Base-by-base conservation (phyloP, 2,329 filamentous ascomycete species). In the Neodidymelliopsis sp. region DNA sequence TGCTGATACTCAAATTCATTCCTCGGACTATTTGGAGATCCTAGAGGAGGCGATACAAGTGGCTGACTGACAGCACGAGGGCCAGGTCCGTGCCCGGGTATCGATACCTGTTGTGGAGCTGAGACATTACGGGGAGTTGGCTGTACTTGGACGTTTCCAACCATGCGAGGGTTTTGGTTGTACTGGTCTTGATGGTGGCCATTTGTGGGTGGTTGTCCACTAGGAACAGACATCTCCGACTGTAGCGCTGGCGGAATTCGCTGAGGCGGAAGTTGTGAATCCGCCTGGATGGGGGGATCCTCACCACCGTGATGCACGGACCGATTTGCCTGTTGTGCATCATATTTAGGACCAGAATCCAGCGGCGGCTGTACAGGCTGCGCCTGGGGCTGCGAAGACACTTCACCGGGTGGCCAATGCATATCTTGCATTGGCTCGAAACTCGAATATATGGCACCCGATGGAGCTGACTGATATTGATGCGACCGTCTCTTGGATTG, bases 1-100 rank as follows among this genome's bases (percentile, higher is more conserved):
- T 70, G 69, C 28, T 66, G 64, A 35, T 53, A 58, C 43, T 67
- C 69, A 35, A 65, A 63, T 25, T 70, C 58, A 37, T 67, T 67
- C 15, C 59, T 60, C 7, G 65, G 56, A 10, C 36, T 27, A 4
- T 55, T 33, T 4, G 51, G 33, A 35, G 57, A 49, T 12, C 55
- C 54, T 10, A 57, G 31, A 16, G 44, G 49, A 18, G 46, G 35
- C 30, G 30, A 10, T 18, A 12, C 40, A 22, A 42, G 31, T 13
- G 48, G 38, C 18, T 57, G 59, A 4, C 46, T 50, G 31, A 57
- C 49, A 20, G 45, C 47, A 29, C 60, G 58, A 40, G 51, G 36
- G 27, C 60, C 54, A 24, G 51, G 36, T 25, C 60, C 54, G 24
- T 56, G 59, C 34, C 41, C 35, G 24, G 52, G 42, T 19, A 42